Evolutionary conservation across 2,329 filamentous ascomycete species (phyloP).

Genomic region (Fusarium kyushuense): DNA sequence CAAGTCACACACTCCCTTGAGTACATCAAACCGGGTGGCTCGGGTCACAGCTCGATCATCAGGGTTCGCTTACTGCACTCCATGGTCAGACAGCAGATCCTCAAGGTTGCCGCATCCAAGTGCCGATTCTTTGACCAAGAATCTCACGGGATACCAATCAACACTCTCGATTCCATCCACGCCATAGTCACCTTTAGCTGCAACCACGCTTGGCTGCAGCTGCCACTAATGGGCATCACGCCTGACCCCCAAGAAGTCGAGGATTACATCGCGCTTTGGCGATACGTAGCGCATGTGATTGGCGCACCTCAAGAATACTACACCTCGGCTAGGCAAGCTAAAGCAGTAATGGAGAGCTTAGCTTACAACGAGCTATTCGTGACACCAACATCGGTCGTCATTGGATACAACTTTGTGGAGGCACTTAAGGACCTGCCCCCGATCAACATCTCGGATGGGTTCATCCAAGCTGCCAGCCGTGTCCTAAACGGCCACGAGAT

Average conservation of each 20-base stretch:
- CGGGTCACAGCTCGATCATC: conserved; percentile 70
- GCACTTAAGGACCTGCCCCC: conserved; percentile 54
- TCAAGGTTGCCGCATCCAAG: conserved; percentile 64
- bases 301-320: conserved; percentile 48
- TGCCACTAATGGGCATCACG: conserved; percentile 73
- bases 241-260: conserved; percentile 66
- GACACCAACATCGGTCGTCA: conserved; percentile 51
- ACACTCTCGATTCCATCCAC: conserved; percentile 72
- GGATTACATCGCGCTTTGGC: conserved; percentile 72
- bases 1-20: conserved; percentile 71
- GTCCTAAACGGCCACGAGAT: conserved; percentile 55
- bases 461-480: conserved; percentile 47
- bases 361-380: conserved; percentile 51
- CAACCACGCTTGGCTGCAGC: conserved; percentile 69
- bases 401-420: conserved; percentile 56
- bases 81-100: conserved; percentile 71
- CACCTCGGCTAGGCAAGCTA: conserved; percentile 41
- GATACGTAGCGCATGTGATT: conserved; percentile 51
- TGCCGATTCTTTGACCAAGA: conserved; percentile 69
- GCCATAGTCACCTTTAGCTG: conserved; percentile 74
- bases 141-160: conserved; percentile 72
- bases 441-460: conserved; percentile 50
- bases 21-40: conserved; percentile 70
- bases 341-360: conserved; percentile 52
- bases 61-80: conserved; percentile 75